Evolutionary conservation across 208 protist species (phyloP).

Genomic region (Trypanosomatidae sp.): DNA sequence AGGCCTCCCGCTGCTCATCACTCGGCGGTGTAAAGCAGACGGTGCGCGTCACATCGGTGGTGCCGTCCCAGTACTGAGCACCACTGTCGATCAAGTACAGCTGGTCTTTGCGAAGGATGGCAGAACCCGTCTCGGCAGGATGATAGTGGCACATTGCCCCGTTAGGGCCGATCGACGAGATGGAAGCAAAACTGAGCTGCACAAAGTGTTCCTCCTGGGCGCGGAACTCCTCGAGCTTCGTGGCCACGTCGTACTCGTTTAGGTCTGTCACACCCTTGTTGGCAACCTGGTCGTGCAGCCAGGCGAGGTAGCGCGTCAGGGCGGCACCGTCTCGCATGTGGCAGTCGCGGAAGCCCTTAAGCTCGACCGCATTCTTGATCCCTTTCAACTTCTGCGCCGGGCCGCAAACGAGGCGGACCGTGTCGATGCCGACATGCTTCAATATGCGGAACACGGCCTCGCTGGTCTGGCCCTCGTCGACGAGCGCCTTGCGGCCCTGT

Average conservation of each 20-base stretch:
- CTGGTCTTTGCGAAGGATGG: conserved; percentile 56
- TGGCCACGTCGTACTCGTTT: conserved; percentile 86
- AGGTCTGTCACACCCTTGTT: conserved; percentile 56
- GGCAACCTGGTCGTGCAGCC: conserved; percentile 81
- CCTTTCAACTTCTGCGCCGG: conserved; percentile 85
- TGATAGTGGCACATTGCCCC: conserved; percentile 96
- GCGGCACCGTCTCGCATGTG: conserved; percentile 94
- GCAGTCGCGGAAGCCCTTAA: conserved; percentile 89
- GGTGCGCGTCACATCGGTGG: conserved; percentile 97
- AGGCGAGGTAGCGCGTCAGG: conserved; percentile 92
- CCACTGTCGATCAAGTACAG: conserved; percentile 97
- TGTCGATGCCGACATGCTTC: conserved; percentile 29
- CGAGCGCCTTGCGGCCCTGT: conserved; percentile 41
- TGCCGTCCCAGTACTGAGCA: conserved; percentile 95
- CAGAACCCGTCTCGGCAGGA: conserved; percentile 60
- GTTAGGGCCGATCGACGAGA: conserved; percentile 90
- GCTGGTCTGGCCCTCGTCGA: conserved; percentile 77
- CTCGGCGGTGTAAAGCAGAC: conserved; percentile 84
- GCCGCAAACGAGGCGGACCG: conserved; percentile 52
- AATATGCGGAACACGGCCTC: conserved; percentile 57
- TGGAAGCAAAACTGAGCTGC: conserved; percentile 93
- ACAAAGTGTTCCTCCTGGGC: conserved; percentile 78
- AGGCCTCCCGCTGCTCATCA: conserved; percentile 84
- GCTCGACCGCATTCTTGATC: conserved; percentile 92
- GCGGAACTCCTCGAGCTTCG: conserved; percentile 81